Evolutionary conservation across 2,329 filamentous ascomycete species (phyloP).

Genomic region (Graphilbum sp.): DNA sequence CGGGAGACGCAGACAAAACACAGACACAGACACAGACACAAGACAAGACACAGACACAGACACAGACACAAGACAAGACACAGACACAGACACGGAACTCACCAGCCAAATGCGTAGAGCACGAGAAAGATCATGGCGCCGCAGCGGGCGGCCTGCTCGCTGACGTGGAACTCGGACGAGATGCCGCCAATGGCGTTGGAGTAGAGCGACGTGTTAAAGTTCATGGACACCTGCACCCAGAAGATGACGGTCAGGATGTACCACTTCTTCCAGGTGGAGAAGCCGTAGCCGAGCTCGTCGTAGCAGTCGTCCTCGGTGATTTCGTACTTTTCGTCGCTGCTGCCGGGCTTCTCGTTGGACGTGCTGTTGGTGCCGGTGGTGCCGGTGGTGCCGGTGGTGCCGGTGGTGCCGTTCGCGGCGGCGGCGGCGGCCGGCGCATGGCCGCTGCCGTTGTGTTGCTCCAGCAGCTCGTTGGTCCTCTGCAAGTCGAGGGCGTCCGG

Average conservation of each 20-base stretch:
- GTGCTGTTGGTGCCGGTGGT: too few species aligned
- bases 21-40: too few species aligned
- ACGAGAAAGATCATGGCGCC: conserved; percentile 69
- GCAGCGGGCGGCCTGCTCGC: conserved; percentile 49
- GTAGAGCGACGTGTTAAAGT: conserved; percentile 62
- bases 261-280: conserved; percentile 50
- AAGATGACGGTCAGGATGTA: conserved; percentile 57
- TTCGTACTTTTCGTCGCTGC: conserved; percentile 22
- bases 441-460: too few species aligned
- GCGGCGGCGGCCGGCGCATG: too few species aligned
- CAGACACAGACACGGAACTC: background rate
- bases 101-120: conserved; percentile 65
- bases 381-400: too few species aligned
- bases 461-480: too few species aligned
- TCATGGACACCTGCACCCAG: conserved; percentile 60
- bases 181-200: conserved; percentile 54
- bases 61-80: background rate
- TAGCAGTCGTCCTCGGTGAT: conserved; percentile 45
- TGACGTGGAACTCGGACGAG: conserved; percentile 49
- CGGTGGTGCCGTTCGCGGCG: too few species aligned
- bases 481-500: too few species aligned
- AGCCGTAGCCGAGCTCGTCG: conserved; percentile 47
- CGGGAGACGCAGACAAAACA: too few species aligned
- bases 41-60: background rate
- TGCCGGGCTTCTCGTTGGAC: too few species aligned